These are phyloP conservation scores for Collybiopsis confluens DNA, from an alignment of 768 basidiomycete genomes.

Conservation along the genomic window DNA sequence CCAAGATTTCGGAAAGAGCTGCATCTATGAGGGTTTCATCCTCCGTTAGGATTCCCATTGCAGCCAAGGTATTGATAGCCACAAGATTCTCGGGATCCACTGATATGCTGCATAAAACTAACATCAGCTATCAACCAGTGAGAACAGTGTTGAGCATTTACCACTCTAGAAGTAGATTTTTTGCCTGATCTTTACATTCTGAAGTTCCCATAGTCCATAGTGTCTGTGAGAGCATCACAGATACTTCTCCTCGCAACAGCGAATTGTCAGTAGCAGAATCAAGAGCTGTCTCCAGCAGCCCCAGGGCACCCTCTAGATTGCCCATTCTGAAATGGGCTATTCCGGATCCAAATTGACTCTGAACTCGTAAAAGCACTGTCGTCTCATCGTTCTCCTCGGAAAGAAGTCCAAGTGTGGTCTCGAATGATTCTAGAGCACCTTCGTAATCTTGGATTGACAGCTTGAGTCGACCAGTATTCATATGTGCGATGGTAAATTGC, in stretches of 20 bases:
- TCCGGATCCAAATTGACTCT: constrained; percentile 68
- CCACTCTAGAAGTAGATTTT: constrained; percentile 79
- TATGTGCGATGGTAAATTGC: constrained; percentile 77
- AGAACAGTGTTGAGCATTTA: constrained; percentile 28
- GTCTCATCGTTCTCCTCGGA: constrained; percentile 38
- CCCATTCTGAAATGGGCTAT: constrained; percentile 66
- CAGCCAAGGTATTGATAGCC: constrained; percentile 80
- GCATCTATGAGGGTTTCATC: constrained; percentile 84
- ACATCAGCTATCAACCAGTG: constrained; percentile 1
- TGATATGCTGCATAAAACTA: constrained; percentile 51
- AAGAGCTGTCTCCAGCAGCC: constrained; percentile 63
- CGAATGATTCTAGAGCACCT: constrained; percentile 64
- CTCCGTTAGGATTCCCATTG: constrained; percentile 81
- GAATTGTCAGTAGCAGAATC: constrained; percentile 46
- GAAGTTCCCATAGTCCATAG: constrained; percentile 80
- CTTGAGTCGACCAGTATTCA: constrained; percentile 74
- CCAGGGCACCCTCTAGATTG: constrained; percentile 59
- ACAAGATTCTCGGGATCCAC: constrained; percentile 73
- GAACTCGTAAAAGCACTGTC: constrained; percentile 45
- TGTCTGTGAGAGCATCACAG: constrained; percentile 76
- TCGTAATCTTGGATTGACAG: constrained; percentile 57
- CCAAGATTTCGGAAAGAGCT: constrained; percentile 75
- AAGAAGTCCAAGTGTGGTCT: constrained; percentile 68
- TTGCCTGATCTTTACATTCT: constrained; percentile 74
- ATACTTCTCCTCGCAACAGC: constrained; percentile 59